Evolutionary conservation across 495 filamentous ascomycete genomes (phyloP).

Genomic region (Podospora bellae-mahoneyi): DNA sequence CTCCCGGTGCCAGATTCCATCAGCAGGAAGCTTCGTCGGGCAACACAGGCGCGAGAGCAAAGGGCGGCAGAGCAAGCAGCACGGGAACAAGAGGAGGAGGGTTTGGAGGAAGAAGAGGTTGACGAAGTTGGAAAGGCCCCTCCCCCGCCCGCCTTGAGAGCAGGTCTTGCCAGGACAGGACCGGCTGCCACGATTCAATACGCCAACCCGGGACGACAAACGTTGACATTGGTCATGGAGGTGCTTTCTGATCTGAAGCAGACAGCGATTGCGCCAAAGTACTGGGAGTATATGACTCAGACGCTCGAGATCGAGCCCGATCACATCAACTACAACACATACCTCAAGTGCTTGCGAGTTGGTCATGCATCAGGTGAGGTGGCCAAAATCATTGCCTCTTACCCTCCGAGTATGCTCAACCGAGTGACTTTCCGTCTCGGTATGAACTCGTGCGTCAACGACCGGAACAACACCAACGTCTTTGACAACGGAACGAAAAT

Average conservation of each 20-base stretch:
- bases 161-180: neutral
- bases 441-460: slow-evolving; percentile 63
- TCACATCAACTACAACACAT: slow-evolving; percentile 58
- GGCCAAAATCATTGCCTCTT: slow-evolving; percentile 51
- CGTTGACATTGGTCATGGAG: slow-evolving; percentile 65
- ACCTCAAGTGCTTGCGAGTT: slow-evolving; percentile 63
- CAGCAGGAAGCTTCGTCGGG: slow-evolving; percentile 10
- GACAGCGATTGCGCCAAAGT: slow-evolving; percentile 52
- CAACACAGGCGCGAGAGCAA: slow-evolving; percentile 2
- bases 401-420: slow-evolving; percentile 40
- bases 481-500: slow-evolving; percentile 56
- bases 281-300: slow-evolving; percentile 70
- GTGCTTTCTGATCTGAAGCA: slow-evolving; percentile 53
- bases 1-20: slow-evolving; percentile 51
- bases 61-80: neutral
- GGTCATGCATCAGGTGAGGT: slow-evolving; percentile 57
- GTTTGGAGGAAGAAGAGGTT: neutral
- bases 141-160: neutral
- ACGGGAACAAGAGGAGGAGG: neutral
- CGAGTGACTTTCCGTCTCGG: slow-evolving; percentile 65
- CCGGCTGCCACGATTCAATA: slow-evolving; percentile 24
- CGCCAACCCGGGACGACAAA: slow-evolving; percentile 59
- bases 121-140: neutral
- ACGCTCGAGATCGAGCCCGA: slow-evolving; percentile 62
- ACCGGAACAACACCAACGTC: slow-evolving; percentile 64